Evolutionary conservation across 2,329 filamentous ascomycete genomes (phyloP).

Genomic region (Scolecobasidium constrictum): DNA sequence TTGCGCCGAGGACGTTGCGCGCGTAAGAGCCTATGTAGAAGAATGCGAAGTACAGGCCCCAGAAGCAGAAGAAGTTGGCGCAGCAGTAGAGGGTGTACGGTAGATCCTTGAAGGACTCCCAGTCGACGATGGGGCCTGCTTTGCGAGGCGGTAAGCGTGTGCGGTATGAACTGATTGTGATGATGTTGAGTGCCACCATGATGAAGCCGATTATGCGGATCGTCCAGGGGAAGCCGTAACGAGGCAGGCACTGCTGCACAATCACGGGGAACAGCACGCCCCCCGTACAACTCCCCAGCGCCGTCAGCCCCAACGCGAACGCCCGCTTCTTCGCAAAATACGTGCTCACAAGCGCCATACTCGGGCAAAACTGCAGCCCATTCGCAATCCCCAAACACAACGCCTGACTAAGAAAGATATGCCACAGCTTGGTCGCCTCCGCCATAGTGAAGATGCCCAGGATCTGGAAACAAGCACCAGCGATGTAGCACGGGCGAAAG

Average conservation of each 20-base stretch:
- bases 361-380: conserved; percentile 28
- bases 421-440: conserved; percentile 20
- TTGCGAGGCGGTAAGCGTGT: conserved; percentile 32
- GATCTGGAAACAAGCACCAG: conserved; percentile 22
- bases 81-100: neutral
- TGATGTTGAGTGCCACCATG: conserved; percentile 20
- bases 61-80: neutral
- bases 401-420: conserved; percentile 36
- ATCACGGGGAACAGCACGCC: conserved; percentile 13
- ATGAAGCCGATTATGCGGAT: conserved; percentile 10
- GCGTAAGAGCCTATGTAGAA: neutral
- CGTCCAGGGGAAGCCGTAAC: conserved; percentile 21
- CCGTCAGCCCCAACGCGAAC: conserved; percentile 17
- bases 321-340: conserved; percentile 17
- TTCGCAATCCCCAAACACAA: conserved; percentile 34
- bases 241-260: conserved; percentile 10
- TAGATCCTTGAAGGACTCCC: conserved; percentile 29
- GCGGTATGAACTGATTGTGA: conserved; percentile 20
- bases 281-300: conserved; percentile 10
- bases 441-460: conserved; percentile 22
- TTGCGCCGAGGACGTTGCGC: neutral
- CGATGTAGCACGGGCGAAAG: conserved; percentile 43
- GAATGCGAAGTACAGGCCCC: neutral
- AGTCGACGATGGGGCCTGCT: conserved; percentile 31
- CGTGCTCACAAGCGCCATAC: conserved; percentile 25